Conservation (phyloP, 2,329 filamentous ascomycete genomes). For the Calonectria ilicicola region DNA sequence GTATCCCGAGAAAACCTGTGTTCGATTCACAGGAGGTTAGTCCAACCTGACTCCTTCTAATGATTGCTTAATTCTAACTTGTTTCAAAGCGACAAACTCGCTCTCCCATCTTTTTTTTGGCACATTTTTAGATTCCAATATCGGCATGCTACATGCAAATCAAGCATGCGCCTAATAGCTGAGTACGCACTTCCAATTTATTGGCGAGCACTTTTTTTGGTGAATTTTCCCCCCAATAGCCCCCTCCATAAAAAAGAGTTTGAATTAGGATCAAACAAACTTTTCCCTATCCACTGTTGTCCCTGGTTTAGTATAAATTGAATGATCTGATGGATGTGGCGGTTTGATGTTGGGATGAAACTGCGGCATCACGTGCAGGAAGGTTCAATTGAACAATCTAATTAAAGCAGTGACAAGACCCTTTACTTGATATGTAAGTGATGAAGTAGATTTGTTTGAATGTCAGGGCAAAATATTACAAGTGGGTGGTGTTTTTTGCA, state of each 20-base stretch:
- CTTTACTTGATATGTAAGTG: background rate
- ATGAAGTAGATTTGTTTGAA: background rate
- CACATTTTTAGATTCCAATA: background rate
- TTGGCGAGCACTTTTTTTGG: no score
- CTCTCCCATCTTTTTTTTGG: background rate
- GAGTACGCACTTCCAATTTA: no score
- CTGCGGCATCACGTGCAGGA: no score
- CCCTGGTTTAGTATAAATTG: background rate
- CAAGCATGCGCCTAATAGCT: no score
- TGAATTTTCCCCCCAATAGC: no score
- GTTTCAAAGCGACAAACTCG: background rate
- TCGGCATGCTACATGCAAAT: no score
- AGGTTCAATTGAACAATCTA: no score
- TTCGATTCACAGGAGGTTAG: constrained; percentile 40
- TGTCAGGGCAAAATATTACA: background rate
- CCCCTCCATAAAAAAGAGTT: no score
- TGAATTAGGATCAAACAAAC: no score
- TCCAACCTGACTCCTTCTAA: background rate
- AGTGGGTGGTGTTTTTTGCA: background rate
- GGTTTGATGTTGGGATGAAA: background rate
- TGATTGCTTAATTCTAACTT: background rate
- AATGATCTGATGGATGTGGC: background rate
- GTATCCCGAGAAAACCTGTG: constrained; percentile 41
- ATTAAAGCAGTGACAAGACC: no score
- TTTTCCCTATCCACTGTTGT: background rate